These are phyloP conservation scores for Corylus americana DNA, from an alignment of 306 rosid genomes.

Conservation along the genomic window DNA sequence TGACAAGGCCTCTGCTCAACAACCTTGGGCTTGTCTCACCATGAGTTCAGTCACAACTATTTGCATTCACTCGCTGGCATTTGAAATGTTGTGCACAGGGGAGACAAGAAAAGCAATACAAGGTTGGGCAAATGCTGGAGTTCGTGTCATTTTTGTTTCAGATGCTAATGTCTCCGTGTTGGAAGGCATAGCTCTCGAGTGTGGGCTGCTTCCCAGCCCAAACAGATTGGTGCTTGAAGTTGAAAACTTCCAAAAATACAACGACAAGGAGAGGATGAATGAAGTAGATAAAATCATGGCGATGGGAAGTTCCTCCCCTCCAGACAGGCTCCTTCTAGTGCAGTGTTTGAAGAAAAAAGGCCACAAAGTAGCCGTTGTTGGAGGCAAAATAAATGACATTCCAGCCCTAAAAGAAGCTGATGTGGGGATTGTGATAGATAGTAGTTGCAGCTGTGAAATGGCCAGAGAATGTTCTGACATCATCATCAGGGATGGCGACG, in stretches of 20 bases:
- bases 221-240: constrained; percentile 1
- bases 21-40: constrained; percentile 11
- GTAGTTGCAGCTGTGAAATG: constrained; percentile 10
- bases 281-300: constrained; percentile 17
- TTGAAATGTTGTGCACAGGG: neutral
- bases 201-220: neutral
- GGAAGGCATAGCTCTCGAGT: neutral
- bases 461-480: constrained; percentile 6
- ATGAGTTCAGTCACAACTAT: constrained; percentile 10
- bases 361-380: constrained; percentile 13
- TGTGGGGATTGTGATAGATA: constrained; percentile 20
- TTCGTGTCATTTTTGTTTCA: constrained; percentile 17
- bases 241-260: neutral
- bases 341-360: constrained; percentile 17
- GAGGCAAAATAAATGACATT: constrained; percentile 13
- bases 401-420: constrained; percentile 30
- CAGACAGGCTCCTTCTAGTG: constrained; percentile 12
- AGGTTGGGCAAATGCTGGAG: constrained; percentile 6
- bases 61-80: constrained; percentile 2
- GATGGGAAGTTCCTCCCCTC: constrained; percentile 5
- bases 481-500: neutral
- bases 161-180: constrained; percentile 5
- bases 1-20: constrained; percentile 5
- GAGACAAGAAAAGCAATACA: neutral
- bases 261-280: constrained; percentile 12